Conservation (phyloP, 257 asterid genomes). For the Gardenia jasminoides region DNA sequence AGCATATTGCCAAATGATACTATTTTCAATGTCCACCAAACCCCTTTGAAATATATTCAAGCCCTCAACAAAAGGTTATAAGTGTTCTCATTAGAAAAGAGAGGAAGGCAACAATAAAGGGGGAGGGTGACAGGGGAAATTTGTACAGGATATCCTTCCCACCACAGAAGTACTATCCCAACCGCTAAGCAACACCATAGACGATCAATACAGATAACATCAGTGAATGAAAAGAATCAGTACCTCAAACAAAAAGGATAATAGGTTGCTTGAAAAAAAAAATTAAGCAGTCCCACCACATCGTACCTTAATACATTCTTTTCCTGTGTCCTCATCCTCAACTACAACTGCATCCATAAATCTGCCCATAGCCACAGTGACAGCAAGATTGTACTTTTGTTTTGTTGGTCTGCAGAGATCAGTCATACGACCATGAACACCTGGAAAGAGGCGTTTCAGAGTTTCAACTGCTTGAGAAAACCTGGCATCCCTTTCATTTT, state of each 20-base stretch:
- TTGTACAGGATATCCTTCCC: not conserved
- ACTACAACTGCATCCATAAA: conserved; percentile 99
- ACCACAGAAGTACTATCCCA: not conserved
- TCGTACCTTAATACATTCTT: conserved; percentile 93
- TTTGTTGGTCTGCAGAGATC: conserved; percentile 97
- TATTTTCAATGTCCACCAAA: conserved; percentile 4
- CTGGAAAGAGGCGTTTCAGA: conserved; percentile 90
- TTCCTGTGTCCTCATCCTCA: conserved; percentile 92
- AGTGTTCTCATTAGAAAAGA: not conserved
- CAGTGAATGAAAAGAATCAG: not conserved
- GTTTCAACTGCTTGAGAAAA: conserved; percentile 86
- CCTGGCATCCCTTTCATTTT: conserved; percentile 89
- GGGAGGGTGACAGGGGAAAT: not conserved
- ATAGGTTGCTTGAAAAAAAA: not conserved
- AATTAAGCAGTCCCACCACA: conserved; percentile 16
- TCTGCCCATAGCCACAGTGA: conserved; percentile 99
- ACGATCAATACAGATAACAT: not conserved
- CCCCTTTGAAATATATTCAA: not conserved
- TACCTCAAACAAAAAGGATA: not conserved
- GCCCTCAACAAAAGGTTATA: not conserved
- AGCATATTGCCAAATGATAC: not conserved
- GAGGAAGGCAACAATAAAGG: not conserved
- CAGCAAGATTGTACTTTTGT: conserved; percentile 91
- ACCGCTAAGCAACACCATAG: not conserved
- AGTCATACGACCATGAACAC: conserved; percentile 99